A percentile compares a stretch with the other conserved stretches of the same genome.
Conservation (phyloP, 331 rosid genomes). For the Dryas integrifolia region DNA sequence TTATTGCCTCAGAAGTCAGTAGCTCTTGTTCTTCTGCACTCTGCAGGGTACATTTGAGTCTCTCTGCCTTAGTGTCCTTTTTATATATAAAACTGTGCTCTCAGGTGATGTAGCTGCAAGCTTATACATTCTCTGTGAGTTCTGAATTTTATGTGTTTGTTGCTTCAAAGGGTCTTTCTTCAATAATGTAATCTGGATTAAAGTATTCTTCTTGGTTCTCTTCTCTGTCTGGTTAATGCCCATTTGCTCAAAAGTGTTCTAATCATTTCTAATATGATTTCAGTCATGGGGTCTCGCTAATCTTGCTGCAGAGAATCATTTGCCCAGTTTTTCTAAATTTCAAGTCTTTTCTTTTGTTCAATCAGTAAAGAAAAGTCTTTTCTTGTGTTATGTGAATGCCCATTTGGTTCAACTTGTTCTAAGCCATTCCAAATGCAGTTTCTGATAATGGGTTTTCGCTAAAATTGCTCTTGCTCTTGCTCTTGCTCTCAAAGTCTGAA, state of each 20-base stretch:
- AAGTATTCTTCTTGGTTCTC: constrained; percentile 20
- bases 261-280: constrained; percentile 33
- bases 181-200: constrained; percentile 59
- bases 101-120: constrained; percentile 58
- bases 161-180: constrained; percentile 25
- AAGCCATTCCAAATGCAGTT: constrained; percentile 47
- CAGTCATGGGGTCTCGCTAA: constrained; percentile 68
- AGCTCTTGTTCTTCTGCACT: constrained; percentile 13
- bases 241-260: constrained; percentile 44
- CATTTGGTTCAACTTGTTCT: constrained; percentile 38
- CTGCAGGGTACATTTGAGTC: constrained; percentile 25
- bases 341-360: not conserved
- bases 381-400: constrained; percentile 36
- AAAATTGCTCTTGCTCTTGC: constrained; percentile 22
- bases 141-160: constrained; percentile 18
- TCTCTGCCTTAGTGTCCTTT: constrained; percentile 8
- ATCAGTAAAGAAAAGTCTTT: not conserved
- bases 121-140: constrained; percentile 25
- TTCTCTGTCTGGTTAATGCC: constrained; percentile 39
- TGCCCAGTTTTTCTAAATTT: constrained; percentile 19
- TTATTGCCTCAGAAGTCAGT: constrained; percentile 6
- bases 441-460: constrained; percentile 57
- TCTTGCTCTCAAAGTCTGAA: constrained; percentile 31
- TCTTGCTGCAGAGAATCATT: constrained; percentile 25
- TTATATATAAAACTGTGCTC: not conserved